These are phyloP conservation scores for Hura crepitans DNA, from an alignment of 441 rosid species.

Conservation along the genomic window DNA sequence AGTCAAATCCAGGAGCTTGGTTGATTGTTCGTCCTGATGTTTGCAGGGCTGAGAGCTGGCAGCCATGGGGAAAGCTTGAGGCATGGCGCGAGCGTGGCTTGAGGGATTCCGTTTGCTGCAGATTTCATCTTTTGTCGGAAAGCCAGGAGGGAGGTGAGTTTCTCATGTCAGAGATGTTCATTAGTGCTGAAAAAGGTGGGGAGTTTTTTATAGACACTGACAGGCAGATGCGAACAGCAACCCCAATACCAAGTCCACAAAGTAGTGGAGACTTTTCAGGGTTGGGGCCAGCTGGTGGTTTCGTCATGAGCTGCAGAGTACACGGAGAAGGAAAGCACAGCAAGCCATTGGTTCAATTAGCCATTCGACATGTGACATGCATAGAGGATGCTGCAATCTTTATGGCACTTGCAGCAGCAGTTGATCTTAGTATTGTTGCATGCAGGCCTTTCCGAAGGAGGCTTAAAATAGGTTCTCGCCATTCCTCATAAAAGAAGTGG, in stretches of 20 bases:
- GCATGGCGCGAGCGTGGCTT: constrained; percentile 95
- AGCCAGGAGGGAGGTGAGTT: constrained; percentile 72
- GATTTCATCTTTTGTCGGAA: constrained; percentile 76
- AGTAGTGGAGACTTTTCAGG: constrained; percentile 90
- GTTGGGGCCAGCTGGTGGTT: constrained; percentile 63
- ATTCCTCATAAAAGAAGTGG: constrained; percentile 43
- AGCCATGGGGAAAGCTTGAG: constrained; percentile 98
- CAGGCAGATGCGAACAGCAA: constrained; percentile 57
- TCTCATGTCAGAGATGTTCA: constrained; percentile 76
- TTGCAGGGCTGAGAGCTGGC: constrained; percentile 83
- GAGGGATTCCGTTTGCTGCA: constrained; percentile 79
- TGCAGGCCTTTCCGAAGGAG: constrained; percentile 81
- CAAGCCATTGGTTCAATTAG: constrained; percentile 78
- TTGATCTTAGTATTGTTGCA: constrained; percentile 85
- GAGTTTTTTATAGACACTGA: constrained; percentile 82
- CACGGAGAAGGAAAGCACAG: constrained; percentile 88
- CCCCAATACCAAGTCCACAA: constrained; percentile 85
- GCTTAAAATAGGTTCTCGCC: constrained; percentile 55
- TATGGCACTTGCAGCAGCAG: constrained; percentile 94
- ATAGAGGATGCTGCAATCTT: constrained; percentile 97
- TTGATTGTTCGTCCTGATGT: constrained; percentile 80
- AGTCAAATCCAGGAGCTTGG: constrained; percentile 96
- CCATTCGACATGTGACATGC: constrained; percentile 84
- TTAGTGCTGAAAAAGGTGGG: constrained; percentile 90
- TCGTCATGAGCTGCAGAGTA: constrained; percentile 89